These are phyloP conservation scores for Coniochaeta prunicola DNA, from an alignment of 2,329 filamentous ascomycete genomes.

Conservation along the genomic window DNA sequence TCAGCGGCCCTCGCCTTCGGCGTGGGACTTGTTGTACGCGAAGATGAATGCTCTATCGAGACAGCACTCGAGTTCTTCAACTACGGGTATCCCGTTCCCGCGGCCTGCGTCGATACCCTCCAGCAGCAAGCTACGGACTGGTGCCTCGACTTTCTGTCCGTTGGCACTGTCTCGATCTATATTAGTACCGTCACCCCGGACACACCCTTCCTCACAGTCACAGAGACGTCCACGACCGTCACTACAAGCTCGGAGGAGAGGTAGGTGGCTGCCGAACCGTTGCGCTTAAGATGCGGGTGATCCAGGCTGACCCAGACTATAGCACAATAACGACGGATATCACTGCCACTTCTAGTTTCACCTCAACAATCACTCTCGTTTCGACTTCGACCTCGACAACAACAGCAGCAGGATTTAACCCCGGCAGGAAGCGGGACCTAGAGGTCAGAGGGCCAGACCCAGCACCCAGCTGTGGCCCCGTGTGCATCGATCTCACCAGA, in stretches of 20 bases:
- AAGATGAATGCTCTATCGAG: background rate
- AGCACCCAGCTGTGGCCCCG: background rate
- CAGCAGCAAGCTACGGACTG: background rate
- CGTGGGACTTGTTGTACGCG: background rate
- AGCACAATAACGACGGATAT: background rate
- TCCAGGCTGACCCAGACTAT: background rate
- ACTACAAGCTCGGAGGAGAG: background rate
- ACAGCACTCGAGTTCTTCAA: background rate
- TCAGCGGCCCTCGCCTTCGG: background rate
- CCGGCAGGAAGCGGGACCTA: background rate
- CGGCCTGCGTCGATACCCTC: background rate
- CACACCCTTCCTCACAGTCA: background rate
- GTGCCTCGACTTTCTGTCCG: background rate
- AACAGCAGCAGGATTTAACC: background rate
- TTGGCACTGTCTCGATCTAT: background rate
- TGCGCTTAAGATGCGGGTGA: background rate
- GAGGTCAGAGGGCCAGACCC: background rate
- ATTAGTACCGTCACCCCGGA: background rate
- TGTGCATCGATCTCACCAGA: background rate
- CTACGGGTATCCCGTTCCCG: background rate
- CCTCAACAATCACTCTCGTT: background rate
- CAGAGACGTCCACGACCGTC: background rate
- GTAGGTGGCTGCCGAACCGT: background rate
- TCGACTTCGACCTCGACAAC: background rate
- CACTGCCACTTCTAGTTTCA: background rate